Conservation (phyloP, 1,284 basidiomycete genomes). For the Malassezia pachydermatis region DNA sequence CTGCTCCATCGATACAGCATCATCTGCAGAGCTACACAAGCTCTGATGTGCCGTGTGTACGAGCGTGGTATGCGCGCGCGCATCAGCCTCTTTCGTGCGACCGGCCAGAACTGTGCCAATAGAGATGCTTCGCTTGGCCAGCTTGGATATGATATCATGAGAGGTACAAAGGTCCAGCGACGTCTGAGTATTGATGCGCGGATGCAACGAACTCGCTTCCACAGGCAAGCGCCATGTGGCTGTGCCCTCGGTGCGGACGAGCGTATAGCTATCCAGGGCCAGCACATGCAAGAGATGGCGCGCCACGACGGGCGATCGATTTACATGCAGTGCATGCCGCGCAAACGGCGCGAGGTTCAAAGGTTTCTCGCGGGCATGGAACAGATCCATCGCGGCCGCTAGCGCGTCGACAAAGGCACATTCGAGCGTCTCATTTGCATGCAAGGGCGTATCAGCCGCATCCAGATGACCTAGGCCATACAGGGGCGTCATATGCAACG, state of each 20-base stretch:
- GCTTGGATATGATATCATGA: not conserved
- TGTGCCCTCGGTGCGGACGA: not conserved
- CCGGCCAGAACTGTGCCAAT: slow-evolving; percentile 1
- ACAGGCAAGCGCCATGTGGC: not conserved
- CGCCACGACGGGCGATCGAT: slow-evolving; percentile 3
- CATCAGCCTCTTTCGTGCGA: not conserved
- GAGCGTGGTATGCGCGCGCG: not conserved
- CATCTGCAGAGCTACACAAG: not conserved
- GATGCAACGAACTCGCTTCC: not conserved
- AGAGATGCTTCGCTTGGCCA: not conserved
- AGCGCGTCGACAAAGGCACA: slow-evolving; percentile 5
- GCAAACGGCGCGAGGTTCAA: slow-evolving; percentile 7
- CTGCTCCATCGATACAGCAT: not conserved
- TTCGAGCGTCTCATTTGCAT: not conserved
- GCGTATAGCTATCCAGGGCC: not conserved
- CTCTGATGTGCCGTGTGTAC: not conserved
- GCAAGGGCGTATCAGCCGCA: not conserved
- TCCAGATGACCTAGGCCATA: slow-evolving; percentile 2
- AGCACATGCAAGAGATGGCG: slow-evolving; percentile 9
- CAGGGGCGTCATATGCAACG: not conserved
- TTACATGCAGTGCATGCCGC: not conserved
- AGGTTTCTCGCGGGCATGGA: slow-evolving; percentile 2
- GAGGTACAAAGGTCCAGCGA: not conserved
- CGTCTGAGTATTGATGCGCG: not conserved
- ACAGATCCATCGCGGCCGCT: slow-evolving; percentile 10